These are phyloP conservation scores for Clavispora santaluciae DNA, from an alignment of 805 yeast genomes.

Conservation along the genomic window DNA sequence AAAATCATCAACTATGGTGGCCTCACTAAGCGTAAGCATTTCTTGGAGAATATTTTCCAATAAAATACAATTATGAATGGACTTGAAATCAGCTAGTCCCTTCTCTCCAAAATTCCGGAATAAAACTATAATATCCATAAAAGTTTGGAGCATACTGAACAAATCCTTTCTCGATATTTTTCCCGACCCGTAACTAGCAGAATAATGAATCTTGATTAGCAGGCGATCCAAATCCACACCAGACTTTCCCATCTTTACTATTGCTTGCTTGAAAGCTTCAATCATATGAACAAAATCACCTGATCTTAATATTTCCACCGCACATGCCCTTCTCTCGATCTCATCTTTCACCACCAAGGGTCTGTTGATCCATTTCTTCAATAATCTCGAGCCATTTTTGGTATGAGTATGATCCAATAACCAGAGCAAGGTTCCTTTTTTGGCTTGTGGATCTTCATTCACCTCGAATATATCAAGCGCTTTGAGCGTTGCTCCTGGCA, in stretches of 20 bases:
- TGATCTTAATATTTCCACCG: slow-evolving; percentile 34
- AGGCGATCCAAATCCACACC: slow-evolving; percentile 57
- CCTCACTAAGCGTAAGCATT: slow-evolving; percentile 30
- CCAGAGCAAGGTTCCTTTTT: slow-evolving; percentile 73
- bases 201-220: slow-evolving; percentile 56
- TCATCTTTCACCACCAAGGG: slow-evolving; percentile 57
- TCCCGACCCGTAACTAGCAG: slow-evolving; percentile 23
- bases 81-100: slow-evolving; percentile 7
- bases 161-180: slow-evolving; percentile 57
- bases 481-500: slow-evolving; percentile 61
- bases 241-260: slow-evolving; percentile 23
- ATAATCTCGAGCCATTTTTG: slow-evolving; percentile 62
- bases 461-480: slow-evolving; percentile 74
- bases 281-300: slow-evolving; percentile 27
- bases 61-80: slow-evolving; percentile 26
- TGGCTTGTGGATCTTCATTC: slow-evolving; percentile 45
- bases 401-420: slow-evolving; percentile 77
- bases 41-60: slow-evolving; percentile 35
- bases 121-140: slow-evolving; percentile 30
- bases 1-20: slow-evolving; percentile 28
- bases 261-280: slow-evolving; percentile 25
- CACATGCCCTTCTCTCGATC: slow-evolving; percentile 60
- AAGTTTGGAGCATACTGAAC: slow-evolving; percentile 45
- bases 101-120: slow-evolving; percentile 13
- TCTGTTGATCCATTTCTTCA: slow-evolving; percentile 67